Percentiles rank a stretch among this genome's conserved stretches.
These are phyloP conservation scores for Lathyrus aphaca DNA, from an alignment of 306 rosid genomes.

Conservation along the genomic window DNA sequence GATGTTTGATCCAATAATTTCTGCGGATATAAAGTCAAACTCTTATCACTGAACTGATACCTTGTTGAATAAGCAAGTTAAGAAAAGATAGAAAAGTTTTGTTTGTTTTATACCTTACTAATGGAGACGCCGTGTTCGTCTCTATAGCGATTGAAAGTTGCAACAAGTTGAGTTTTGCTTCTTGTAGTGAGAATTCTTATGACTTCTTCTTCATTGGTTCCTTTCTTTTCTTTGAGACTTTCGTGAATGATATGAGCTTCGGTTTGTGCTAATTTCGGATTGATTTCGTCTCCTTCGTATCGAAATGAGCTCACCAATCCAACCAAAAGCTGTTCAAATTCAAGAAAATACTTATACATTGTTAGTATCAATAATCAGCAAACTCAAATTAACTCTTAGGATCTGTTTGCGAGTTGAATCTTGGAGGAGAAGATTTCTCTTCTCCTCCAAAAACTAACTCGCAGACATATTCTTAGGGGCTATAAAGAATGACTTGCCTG, in stretches of 20 bases:
- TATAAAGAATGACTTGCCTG: constrained; percentile 52
- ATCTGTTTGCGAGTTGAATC: no score
- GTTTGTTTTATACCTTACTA: constrained; percentile 43
- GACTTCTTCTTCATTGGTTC: constrained; percentile 66
- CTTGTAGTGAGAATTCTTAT: constrained; percentile 76
- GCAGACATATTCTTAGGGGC: neutral
- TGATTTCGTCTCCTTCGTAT: constrained; percentile 55
- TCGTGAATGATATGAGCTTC: constrained; percentile 71
- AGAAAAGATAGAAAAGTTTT: no score
- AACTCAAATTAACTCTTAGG: no score
- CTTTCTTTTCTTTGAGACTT: constrained; percentile 57
- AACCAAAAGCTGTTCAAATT: constrained; percentile 61
- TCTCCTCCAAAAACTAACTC: no score
- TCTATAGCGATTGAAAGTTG: constrained; percentile 72
- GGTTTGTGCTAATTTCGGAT: constrained; percentile 49
- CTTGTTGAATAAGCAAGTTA: no score
- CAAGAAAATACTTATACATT: neutral
- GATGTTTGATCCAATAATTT: constrained; percentile 54
- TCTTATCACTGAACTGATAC: no score
- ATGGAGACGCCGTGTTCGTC: constrained; percentile 68
- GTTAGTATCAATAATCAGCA: neutral
- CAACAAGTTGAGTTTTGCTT: constrained; percentile 74
- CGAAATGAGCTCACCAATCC: constrained; percentile 60
- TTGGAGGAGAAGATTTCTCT: no score
- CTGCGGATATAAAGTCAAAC: constrained; percentile 37